Percentiles rank a stretch among this genome's conserved stretches.
These are phyloP conservation scores for Dactylorhiza incarnata DNA, from an alignment of 106 monocot species.

Conservation along the genomic window DNA sequence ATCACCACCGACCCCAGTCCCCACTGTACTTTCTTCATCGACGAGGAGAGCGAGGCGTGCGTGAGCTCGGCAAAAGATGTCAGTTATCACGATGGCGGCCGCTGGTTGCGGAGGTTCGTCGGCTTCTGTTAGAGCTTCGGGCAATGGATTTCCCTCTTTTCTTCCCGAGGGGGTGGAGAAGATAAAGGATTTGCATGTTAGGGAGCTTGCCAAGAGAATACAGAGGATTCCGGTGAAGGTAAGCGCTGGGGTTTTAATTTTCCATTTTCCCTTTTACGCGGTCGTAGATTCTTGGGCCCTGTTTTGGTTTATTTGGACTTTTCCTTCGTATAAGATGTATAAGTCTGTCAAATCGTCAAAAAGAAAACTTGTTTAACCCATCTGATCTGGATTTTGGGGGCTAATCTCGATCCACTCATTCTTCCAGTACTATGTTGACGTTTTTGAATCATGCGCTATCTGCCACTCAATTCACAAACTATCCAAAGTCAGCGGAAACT, in stretches of 20 bases:
- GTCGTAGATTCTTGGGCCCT: neutral
- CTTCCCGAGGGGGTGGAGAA: conserved; percentile 73
- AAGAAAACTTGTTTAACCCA: neutral
- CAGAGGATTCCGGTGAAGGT: conserved; percentile 75
- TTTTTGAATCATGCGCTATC: neutral
- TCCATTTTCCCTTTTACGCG: neutral
- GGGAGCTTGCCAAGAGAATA: conserved; percentile 66
- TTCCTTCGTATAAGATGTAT: neutral
- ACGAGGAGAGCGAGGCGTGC: neutral
- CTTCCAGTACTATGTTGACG: neutral
- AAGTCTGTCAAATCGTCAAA: neutral
- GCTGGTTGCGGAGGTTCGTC: neutral
- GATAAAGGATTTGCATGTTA: conserved; percentile 44
- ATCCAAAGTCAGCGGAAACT: too few species aligned
- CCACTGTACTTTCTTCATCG: too few species aligned
- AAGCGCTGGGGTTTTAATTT: too few species aligned
- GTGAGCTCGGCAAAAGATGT: conserved; percentile 1
- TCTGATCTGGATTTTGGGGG: too few species aligned
- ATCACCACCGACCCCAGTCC: too few species aligned
- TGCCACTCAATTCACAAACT: too few species aligned
- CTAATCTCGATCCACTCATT: neutral
- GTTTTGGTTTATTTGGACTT: neutral
- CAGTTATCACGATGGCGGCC: conserved; percentile 10
- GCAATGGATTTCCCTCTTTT: conserved; percentile 59
- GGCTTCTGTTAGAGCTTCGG: conserved; percentile 21